Evolutionary conservation across 768 basidiomycete species (phyloP), one percentile per base, ranked within the genome.

Genomic region (Psilocybe subaeruginosa): DNA sequence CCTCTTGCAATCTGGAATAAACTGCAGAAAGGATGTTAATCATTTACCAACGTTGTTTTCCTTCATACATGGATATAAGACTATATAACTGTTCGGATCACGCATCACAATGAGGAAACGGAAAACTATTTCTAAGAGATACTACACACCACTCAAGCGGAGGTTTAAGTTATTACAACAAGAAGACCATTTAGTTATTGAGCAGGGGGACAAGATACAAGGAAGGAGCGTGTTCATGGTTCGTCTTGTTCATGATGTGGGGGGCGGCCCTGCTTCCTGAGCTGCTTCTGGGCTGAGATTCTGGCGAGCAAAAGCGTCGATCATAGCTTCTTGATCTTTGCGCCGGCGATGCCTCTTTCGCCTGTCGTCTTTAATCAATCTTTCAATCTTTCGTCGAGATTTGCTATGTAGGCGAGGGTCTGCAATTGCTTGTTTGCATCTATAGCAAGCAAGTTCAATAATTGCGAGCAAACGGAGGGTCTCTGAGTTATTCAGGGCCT

Each of bases 401-500:
- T 88, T 89, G 67, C 74, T 75, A 66, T 90, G 89, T 46, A 78
- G 72, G 33, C 85, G 82, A n/a, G 91, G 88, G 73, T 92, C 90
- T 52, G 81, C 70, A 14, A 91, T 70, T 3, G 86, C 85, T 66
- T 87, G 81, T 69, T 86, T 89, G 77, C 87, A 91, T 66, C 83
- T 84, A 71, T 92, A 91, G 72, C 90, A 92, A 3, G 92, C 91
- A 37, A 93, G 85, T 69, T 94, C 92, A 63, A 94, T 91, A 75
- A 88, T 90, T 6, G 92, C 91, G 45, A 93, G 80, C 52, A 94
- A 77, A 46, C 90, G 88, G 35, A 94, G 81, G 0, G 92, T 93
- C 70, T 94, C 92, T 7, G 91, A 86, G 68, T 90, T 89, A 69
- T 92, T 94, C 64, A 92, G 73, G 1, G 92, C 91, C 92, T 94